phyloP scores from a whole-genome alignment of 2,329 filamentous ascomycete genomes.

The Hypoxylon rubiginosum region DNA sequence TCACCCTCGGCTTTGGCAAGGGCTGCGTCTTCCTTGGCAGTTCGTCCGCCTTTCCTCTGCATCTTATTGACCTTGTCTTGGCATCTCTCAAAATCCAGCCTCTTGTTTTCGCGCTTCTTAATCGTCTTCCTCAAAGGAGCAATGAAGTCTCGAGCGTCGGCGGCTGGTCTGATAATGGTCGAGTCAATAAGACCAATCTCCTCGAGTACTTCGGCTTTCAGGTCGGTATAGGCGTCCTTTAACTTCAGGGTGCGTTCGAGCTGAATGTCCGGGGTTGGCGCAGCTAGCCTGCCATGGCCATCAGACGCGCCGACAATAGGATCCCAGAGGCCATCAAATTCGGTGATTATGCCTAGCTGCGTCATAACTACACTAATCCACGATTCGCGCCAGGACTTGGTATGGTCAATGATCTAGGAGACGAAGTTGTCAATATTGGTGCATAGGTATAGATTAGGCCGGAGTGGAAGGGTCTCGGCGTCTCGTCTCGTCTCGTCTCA shows the following conservation, averaged over 20 bases:
- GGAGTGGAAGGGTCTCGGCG: slow-evolving; percentile 4
- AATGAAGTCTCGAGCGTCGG: slow-evolving; percentile 76
- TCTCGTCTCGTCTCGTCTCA: slow-evolving; percentile 33
- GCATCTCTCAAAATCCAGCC: slow-evolving; percentile 84
- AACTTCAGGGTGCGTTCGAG: slow-evolving; percentile 75
- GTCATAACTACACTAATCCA: slow-evolving; percentile 80
- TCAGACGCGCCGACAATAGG: slow-evolving; percentile 78
- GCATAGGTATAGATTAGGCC: slow-evolving; percentile 3
- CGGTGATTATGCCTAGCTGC: slow-evolving; percentile 75
- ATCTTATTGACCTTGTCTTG: slow-evolving; percentile 78
- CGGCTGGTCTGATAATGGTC: slow-evolving; percentile 77
- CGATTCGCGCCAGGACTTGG: slow-evolving; percentile 81
- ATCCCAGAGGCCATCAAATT: slow-evolving; percentile 81
- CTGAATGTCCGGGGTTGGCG: slow-evolving; percentile 71
- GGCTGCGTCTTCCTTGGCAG: slow-evolving; percentile 78
- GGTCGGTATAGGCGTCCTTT: slow-evolving; percentile 75
- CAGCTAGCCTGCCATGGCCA: slow-evolving; percentile 66
- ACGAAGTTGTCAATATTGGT: slow-evolving; percentile 24
- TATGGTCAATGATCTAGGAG: slow-evolving; percentile 78
- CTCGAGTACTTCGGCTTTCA: slow-evolving; percentile 77
- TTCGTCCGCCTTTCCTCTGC: slow-evolving; percentile 77
- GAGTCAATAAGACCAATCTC: slow-evolving; percentile 79
- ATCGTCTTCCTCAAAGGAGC: slow-evolving; percentile 84
- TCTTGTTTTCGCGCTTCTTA: slow-evolving; percentile 86
- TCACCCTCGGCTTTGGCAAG: slow-evolving; percentile 80